Evolutionary conservation across 208 protist species (phyloP).

Genomic region (Trypanosoma vivax): DNA sequence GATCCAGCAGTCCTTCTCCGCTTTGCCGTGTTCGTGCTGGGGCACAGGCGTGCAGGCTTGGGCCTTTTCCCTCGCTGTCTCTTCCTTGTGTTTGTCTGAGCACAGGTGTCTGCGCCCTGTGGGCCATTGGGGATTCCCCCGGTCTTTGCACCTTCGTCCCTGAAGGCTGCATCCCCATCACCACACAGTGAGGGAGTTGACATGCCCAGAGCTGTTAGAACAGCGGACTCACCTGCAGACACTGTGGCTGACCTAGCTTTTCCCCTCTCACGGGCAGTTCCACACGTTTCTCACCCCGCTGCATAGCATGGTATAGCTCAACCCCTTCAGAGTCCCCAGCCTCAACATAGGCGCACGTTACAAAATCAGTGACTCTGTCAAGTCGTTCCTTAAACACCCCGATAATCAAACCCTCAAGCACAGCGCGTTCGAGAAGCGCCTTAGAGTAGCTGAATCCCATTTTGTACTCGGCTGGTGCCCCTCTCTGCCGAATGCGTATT

Average conservation of each 20-base stretch:
- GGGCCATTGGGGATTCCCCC: too few species aligned
- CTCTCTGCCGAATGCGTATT: constrained; percentile 61
- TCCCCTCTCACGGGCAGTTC: constrained; percentile 38
- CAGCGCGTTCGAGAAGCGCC: constrained; percentile 51
- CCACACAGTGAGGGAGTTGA: too few species aligned
- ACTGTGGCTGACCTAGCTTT: not conserved
- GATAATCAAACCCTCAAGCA: constrained; percentile 60
- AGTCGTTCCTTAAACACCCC: constrained; percentile 70
- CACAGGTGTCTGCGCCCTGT: too few species aligned
- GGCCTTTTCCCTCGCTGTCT: too few species aligned
- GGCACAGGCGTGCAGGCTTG: too few species aligned
- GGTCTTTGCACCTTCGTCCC: too few species aligned
- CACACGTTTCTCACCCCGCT: constrained; percentile 23
- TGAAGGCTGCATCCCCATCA: too few species aligned
- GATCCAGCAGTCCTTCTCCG: not conserved
- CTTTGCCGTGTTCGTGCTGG: too few species aligned
- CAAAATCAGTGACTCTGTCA: constrained; percentile 65
- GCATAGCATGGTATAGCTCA: constrained; percentile 31
- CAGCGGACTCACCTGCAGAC: too few species aligned
- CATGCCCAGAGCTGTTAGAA: too few species aligned
- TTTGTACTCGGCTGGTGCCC: constrained; percentile 78
- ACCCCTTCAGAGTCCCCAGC: constrained; percentile 33
- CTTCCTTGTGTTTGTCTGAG: too few species aligned
- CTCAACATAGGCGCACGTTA: constrained; percentile 62
- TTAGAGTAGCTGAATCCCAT: constrained; percentile 41